phyloP scores from a whole-genome alignment of 169 alveolate genomes.

The Cyclospora cayetanensis region DNA sequence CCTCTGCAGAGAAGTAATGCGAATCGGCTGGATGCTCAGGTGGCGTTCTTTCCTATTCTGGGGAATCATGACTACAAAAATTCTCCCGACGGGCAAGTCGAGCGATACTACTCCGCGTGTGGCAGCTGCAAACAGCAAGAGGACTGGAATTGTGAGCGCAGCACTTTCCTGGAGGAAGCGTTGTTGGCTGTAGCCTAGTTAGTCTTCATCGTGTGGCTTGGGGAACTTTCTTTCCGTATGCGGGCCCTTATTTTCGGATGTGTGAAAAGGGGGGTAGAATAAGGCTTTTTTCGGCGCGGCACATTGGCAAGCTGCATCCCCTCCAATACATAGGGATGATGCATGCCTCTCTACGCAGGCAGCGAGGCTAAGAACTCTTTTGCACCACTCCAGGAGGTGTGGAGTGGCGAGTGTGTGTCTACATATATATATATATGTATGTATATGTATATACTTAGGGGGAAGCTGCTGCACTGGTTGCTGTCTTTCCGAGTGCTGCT shows the following conservation, averaged over 20 bases:
- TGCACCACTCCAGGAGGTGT: too few species aligned
- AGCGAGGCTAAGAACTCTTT: too few species aligned
- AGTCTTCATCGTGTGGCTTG: too few species aligned
- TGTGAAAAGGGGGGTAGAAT: too few species aligned
- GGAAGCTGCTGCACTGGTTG: background rate
- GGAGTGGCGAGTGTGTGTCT: background rate
- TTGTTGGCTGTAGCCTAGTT: too few species aligned
- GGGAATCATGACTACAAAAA: slow-evolving; percentile 60
- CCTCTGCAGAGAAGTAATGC: background rate
- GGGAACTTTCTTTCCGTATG: too few species aligned
- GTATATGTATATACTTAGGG: background rate
- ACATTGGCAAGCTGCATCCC: too few species aligned
- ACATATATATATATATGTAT: background rate
- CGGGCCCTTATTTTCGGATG: too few species aligned
- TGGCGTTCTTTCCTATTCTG: slow-evolving; percentile 58
- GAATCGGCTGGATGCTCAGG: background rate
- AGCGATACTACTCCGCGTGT: slow-evolving; percentile 16
- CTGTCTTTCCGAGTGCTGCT: background rate
- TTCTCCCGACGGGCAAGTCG: slow-evolving; percentile 47
- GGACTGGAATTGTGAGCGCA: slow-evolving; percentile 38
- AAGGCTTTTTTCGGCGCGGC: too few species aligned
- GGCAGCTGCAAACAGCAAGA: slow-evolving; percentile 3
- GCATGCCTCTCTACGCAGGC: too few species aligned
- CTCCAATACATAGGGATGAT: too few species aligned
- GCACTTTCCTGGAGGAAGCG: too few species aligned